Evolutionary conservation across 1,284 basidiomycete species (phyloP), one percentile per base, ranked within the genome.

Genomic region (Wolfiporia cocos): DNA sequence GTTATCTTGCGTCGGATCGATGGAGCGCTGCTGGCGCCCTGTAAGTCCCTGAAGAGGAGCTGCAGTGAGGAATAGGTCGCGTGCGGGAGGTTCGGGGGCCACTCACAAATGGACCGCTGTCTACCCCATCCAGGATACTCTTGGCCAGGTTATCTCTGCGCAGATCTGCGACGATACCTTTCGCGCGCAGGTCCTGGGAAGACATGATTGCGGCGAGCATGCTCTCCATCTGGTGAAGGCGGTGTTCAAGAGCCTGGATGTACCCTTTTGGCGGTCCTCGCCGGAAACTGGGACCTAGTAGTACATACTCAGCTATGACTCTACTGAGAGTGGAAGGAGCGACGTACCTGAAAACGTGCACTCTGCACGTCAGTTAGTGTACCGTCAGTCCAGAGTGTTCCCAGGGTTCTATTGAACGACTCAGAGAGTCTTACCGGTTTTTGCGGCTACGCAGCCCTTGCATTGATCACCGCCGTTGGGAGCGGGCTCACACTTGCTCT

Each of bases 221-320:
- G 10, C 88, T 86, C 63, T 92, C 91, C 53, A 92, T 86, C 57
- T 91, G 86, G 55, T 92, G 90, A 72, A 90, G 82, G 46, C 89
- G 68, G 44, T 87, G 86, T 62, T 92, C 89, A 44, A 93, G 85
- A 24, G 89, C 89, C 58, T 89, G 84, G 42, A 92, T 91, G 58
- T 92, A 93, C 20, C 90, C 90, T 58, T 89, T 91, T 5, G 89
- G 88, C 10, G 89, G 88, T 12, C 86, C 85, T 23, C 86, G 76
- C 55, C 90, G 87, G 57, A 85, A 85, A 53, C 77, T 87, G 0
- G 86, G 84, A 24, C 86, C 85, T 86, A 42, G 4, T 21, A n/a
- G n/a, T 4, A 9, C 34, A 3, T 15, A 37, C 35, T 34, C 45
- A 1, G 24, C 30, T 11, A 37, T 3, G 15, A 17, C 6, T n/a